phyloP scores from a whole-genome alignment of 768 basidiomycete genomes.

The Kwoniella bestiolae region DNA sequence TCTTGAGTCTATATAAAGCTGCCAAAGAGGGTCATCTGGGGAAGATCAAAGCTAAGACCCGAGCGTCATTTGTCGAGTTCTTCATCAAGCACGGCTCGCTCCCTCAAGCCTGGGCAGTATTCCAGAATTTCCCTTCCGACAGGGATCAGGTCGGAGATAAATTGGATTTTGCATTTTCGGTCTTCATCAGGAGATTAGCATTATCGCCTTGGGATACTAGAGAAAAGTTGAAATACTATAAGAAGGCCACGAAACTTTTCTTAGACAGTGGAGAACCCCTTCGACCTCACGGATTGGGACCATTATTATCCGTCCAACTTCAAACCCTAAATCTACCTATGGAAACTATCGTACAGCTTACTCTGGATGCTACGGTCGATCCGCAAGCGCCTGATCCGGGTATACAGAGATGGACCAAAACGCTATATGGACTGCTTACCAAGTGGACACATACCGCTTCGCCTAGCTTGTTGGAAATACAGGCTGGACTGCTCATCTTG shows the following conservation, averaged over 20 bases:
- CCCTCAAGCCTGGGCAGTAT: conserved; percentile 9
- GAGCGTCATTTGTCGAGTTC: conserved; percentile 23
- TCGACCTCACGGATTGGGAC: conserved; percentile 9
- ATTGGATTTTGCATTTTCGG: conserved; percentile 6
- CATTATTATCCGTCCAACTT: conserved; percentile 19
- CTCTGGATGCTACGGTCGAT: conserved; percentile 7
- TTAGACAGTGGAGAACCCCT: neutral
- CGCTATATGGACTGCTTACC: conserved; percentile 9
- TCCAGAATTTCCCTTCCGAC: conserved; percentile 5
- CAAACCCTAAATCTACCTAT: conserved; percentile 8
- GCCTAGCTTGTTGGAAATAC: neutral
- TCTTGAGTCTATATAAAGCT: conserved; percentile 13
- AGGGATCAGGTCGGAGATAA: neutral
- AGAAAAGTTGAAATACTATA: conserved; percentile 16
- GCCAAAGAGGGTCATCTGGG: conserved; percentile 22
- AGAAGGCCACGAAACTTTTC: neutral
- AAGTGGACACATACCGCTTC: conserved; percentile 20
- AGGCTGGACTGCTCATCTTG: conserved; percentile 13
- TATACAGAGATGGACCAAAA: conserved; percentile 20
- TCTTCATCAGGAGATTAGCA: conserved; percentile 7
- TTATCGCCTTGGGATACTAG: conserved; percentile 2
- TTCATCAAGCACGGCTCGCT: conserved; percentile 12
- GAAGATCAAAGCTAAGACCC: conserved; percentile 2
- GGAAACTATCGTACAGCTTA: conserved; percentile 6
- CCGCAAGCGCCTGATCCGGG: neutral